These are phyloP conservation scores for Coccomyxa subellipsoidea DNA, from an alignment of 163 green algal species.

Conservation along the genomic window DNA sequence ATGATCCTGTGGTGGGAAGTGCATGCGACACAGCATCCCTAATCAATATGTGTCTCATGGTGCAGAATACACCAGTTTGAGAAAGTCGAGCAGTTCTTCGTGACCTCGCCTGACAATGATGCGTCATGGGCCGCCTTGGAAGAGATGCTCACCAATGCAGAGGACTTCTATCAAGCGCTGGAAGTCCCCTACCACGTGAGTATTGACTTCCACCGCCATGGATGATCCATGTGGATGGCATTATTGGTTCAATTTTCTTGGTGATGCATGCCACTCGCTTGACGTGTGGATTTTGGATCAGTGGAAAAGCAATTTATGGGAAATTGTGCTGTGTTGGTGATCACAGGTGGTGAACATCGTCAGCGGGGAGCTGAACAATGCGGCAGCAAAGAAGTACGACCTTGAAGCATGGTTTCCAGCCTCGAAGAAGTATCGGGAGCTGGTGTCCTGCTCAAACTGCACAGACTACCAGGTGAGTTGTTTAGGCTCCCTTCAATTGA, in stretches of 20 bases:
- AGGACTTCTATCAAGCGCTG: conserved; percentile 87
- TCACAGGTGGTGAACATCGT: conserved; percentile 95
- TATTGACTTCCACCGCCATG: too few relatives aligned
- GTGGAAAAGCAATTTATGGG: too few relatives aligned
- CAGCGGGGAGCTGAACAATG: conserved; percentile 94
- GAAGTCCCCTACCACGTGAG: conserved; percentile 81
- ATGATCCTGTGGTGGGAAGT: too few relatives aligned
- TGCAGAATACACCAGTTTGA: conserved; percentile 98
- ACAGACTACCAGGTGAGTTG: conserved; percentile 87
- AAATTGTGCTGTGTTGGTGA: not conserved
- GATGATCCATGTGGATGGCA: not conserved
- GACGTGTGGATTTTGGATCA: too few relatives aligned
- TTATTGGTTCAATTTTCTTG: not conserved
- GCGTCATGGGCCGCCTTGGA: conserved; percentile 70
- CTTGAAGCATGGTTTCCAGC: conserved; percentile 98
- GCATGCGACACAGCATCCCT: too few relatives aligned
- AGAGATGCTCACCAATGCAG: conserved; percentile 94
- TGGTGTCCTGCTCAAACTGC: conserved; percentile 99
- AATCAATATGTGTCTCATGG: not conserved
- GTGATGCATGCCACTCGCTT: not conserved
- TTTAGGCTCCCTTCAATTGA: not conserved
- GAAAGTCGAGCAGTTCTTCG: conserved; percentile 99
- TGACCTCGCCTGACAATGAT: conserved; percentile 78
- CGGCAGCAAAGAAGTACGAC: conserved; percentile 98
- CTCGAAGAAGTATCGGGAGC: conserved; percentile 84